Evolutionary conservation across 345 rosid genomes (phyloP), one percentile per base, ranked within the genome.

Genomic region (Sonneratia alba): DNA sequence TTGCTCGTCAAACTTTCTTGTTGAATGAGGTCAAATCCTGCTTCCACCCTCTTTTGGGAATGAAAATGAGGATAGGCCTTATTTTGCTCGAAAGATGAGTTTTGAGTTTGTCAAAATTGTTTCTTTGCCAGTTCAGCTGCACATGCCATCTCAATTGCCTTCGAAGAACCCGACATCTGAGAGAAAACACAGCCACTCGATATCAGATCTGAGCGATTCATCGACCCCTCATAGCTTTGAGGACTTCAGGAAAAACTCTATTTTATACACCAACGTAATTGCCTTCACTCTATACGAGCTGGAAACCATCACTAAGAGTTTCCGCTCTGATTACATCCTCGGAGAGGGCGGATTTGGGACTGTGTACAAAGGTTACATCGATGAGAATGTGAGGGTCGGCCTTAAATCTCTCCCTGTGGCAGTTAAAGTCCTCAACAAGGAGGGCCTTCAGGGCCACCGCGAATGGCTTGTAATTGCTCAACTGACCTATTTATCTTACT

Each of bases 301-400:
- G 3, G 51, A 92, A 85, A 92, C 97, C 55, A 92, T 92, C 62
- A 92, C 99, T 63, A 95, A 95, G 91, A 95, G 97, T 78, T 95
- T 95, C 85, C 96, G 97, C 62, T 84, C 97, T 2, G 99, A 95
- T 75, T 95, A 95, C 76, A 92, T 95, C 72, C 87, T 95, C 21
- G 99, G 99, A 0, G 97, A 95, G 79, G 99, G 99, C 51, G 99
- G 99, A 38, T 94, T 94, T 65, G 97, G 99, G 53, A 90, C 96
- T 0, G 99, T 91, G 62, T 94, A 94, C 77, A 94, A 94, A 80
- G 97, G 99, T 72, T 94, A 91, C 88, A 91, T 91, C 74, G 98
- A 90, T 69, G 97, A 90, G 79, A 94, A 91, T 81, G 96, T 94
- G 73, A 82, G 97, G 77, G 85, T 94, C 36, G 97, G 97, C 66